Percentiles rank a stretch among this genome's conserved stretches.
These are phyloP conservation scores for Sugiyamaella mastotermitis DNA, from an alignment of 805 yeast species.

Conservation along the genomic window DNA sequence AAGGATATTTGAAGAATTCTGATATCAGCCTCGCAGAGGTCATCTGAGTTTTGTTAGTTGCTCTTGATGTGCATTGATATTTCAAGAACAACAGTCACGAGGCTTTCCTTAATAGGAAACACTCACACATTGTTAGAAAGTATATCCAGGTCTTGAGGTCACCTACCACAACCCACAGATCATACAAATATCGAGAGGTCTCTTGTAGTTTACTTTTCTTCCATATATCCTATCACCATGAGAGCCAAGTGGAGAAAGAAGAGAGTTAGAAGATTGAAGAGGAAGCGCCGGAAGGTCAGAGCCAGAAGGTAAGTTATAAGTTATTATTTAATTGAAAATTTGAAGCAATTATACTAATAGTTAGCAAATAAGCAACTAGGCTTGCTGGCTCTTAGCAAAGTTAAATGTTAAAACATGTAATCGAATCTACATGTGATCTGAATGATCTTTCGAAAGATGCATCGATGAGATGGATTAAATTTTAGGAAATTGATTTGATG, in stretches of 20 bases:
- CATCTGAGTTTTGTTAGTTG: too few species aligned
- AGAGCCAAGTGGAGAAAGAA: constrained; percentile 98
- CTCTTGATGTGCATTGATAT: too few species aligned
- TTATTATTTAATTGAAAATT: constrained; percentile 5
- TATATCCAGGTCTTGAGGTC: neutral
- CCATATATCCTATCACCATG: constrained; percentile 20
- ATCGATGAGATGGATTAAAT: neutral
- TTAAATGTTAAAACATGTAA: too few species aligned
- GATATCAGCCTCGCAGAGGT: too few species aligned
- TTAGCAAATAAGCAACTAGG: constrained; percentile 22
- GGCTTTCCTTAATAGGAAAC: too few species aligned
- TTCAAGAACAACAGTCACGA: too few species aligned
- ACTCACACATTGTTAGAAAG: too few species aligned
- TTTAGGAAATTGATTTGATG: neutral
- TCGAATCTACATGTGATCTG: too few species aligned
- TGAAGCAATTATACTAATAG: constrained; percentile 6
- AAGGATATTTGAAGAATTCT: too few species aligned
- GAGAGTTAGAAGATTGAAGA: constrained; percentile 99
- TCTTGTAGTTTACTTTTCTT: too few species aligned
- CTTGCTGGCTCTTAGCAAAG: constrained; percentile 19
- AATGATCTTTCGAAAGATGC: neutral
- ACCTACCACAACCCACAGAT: neutral
- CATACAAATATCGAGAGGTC: too few species aligned
- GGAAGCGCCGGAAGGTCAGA: constrained; percentile 99
- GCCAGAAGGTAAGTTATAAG: constrained; percentile 67